phyloP scores from a whole-genome alignment of 2,329 filamentous ascomycete genomes.

The Cladosporium phlei region DNA sequence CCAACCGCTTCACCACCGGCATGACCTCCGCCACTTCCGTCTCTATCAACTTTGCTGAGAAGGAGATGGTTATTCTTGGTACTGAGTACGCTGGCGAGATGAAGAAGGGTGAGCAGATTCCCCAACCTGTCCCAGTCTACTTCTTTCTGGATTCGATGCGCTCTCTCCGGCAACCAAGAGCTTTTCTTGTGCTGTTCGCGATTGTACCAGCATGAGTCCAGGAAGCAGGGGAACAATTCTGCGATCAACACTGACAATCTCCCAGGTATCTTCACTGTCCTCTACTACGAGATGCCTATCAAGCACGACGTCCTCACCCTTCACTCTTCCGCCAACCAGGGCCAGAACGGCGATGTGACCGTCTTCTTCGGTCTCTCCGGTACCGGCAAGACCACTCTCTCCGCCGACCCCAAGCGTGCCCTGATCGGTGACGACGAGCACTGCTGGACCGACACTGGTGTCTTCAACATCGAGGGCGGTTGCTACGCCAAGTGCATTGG shows the following conservation, averaged over 20 bases:
- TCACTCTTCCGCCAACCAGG: conserved; percentile 98
- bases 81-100: conserved; percentile 84
- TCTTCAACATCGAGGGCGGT: conserved; percentile 99
- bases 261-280: conserved; percentile 83
- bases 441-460: conserved; percentile 94
- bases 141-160: no score
- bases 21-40: conserved; percentile 99
- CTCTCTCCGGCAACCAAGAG: no score
- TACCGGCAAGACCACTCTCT: conserved; percentile 97
- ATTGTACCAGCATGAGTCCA: no score
- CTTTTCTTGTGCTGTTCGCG: no score
- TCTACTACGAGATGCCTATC: conserved; percentile 99
- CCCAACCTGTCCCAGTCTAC: no score
- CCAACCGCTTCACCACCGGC: conserved; percentile 94
- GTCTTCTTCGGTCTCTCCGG: conserved; percentile 99
- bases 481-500: conserved; percentile 99
- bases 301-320: conserved; percentile 99
- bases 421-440: conserved; percentile 99
- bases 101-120: conserved; percentile 31
- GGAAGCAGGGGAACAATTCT: no score
- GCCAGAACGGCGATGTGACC: conserved; percentile 82
- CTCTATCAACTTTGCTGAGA: conserved; percentile 97
- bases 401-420: conserved; percentile 91
- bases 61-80: conserved; percentile 99
- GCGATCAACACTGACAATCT: conserved; percentile 11